phyloP scores from a whole-genome alignment of 2,329 filamentous ascomycete genomes.

The Aspergillus melleus region DNA sequence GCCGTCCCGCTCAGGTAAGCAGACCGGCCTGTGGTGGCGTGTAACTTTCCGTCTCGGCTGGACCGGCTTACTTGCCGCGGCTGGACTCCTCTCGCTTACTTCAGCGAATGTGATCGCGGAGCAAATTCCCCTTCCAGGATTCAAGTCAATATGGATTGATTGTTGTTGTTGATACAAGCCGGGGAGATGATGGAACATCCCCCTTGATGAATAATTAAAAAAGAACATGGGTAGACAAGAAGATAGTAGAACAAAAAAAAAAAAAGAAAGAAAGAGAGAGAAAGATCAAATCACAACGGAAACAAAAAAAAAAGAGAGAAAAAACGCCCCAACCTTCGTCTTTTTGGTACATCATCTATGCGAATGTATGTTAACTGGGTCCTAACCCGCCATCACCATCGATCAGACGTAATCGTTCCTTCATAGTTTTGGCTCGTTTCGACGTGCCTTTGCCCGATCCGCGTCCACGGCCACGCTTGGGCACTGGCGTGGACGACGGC shows the following conservation, averaged over 20 bases:
- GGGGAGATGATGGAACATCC: neutral
- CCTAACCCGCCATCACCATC: constrained; percentile 45
- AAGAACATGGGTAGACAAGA: neutral
- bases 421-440: constrained; percentile 62
- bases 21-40: too few relatives aligned
- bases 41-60: neutral
- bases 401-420: constrained; percentile 49
- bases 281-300: constrained; percentile 3
- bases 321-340: neutral
- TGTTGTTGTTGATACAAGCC: neutral
- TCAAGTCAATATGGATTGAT: neutral
- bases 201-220: neutral
- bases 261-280: constrained; percentile 5
- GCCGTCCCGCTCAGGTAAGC: too few relatives aligned
- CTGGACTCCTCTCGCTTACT: neutral
- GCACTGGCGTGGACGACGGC: constrained; percentile 36
- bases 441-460: constrained; percentile 56
- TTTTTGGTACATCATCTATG: neutral
- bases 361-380: constrained; percentile 10
- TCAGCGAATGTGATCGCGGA: neutral
- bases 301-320: constrained; percentile 3
- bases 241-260: constrained; percentile 1
- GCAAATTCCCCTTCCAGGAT: neutral
- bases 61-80: neutral
- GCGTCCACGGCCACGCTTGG: constrained; percentile 60